Conservation (phyloP, 1,284 basidiomycete genomes). For the Amylostereum areolatum region DNA sequence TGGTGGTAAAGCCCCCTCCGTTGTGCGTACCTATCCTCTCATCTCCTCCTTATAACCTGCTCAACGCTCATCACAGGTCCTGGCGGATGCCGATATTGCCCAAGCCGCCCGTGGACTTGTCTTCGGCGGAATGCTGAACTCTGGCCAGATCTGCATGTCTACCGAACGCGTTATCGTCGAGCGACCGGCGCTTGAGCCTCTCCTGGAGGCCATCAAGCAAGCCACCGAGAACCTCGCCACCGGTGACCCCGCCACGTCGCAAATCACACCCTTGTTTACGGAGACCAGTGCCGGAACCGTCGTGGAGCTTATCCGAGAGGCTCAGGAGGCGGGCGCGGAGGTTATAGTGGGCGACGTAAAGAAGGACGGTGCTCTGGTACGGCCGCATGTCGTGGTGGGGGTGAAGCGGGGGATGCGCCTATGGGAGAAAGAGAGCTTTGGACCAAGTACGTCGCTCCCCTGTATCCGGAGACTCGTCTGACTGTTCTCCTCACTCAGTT, state of each 20-base stretch:
- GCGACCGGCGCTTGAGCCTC: constrained; percentile 26
- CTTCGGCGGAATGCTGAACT: constrained; percentile 55
- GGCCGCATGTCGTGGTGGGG: constrained; percentile 47
- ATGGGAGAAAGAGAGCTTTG: constrained; percentile 56
- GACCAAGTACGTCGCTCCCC: constrained; percentile 38
- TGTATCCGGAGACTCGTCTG: not conserved
- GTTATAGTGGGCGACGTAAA: constrained; percentile 41
- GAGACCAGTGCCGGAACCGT: constrained; percentile 45
- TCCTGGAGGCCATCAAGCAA: constrained; percentile 30
- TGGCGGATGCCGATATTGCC: constrained; percentile 56
- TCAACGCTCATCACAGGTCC: constrained; percentile 29
- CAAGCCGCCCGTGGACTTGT: constrained; percentile 52
- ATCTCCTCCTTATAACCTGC: not conserved
- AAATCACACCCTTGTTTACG: constrained; percentile 42
- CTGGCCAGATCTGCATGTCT: constrained; percentile 70
- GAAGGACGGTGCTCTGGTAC: constrained; percentile 38
- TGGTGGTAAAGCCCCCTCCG: constrained; percentile 70
- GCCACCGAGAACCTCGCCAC: constrained; percentile 30
- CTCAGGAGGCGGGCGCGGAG: constrained; percentile 44
- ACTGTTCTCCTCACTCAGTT: constrained; percentile 26
- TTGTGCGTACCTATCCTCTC: constrained; percentile 32
- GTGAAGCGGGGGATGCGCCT: constrained; percentile 45
- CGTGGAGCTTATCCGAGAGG: constrained; percentile 43
- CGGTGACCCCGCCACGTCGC: constrained; percentile 24
- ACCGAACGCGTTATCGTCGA: constrained; percentile 64